Conservation (phyloP, 139 green algal genomes). For the Zygnema cylindricum region DNA sequence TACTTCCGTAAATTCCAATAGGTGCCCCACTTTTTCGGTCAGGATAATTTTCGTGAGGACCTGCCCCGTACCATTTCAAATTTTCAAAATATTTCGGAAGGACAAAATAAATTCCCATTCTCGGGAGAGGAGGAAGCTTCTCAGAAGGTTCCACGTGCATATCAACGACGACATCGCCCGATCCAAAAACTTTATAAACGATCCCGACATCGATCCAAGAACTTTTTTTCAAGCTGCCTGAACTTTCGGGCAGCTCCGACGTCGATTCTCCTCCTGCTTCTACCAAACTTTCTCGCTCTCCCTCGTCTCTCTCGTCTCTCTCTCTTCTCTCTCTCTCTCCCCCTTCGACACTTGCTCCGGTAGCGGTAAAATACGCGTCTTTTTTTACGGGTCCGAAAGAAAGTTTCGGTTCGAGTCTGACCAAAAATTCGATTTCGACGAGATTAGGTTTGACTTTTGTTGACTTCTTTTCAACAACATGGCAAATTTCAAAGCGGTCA, state of each 20-base stretch:
- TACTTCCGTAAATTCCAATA: slow-evolving; percentile 32
- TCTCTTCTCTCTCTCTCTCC: neutral
- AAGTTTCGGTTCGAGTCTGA: neutral
- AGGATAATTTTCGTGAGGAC: slow-evolving; percentile 91
- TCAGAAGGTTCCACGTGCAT: neutral
- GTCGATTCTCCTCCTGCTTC: too few species aligned
- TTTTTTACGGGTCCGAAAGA: neutral
- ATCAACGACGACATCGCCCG: neutral
- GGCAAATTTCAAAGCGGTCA: neutral
- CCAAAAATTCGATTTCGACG: neutral
- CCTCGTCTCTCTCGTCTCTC: neutral
- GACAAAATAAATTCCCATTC: slow-evolving; percentile 51
- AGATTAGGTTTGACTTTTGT: neutral
- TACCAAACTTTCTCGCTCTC: neutral
- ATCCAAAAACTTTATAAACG: slow-evolving; percentile 23
- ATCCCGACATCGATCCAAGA: neutral
- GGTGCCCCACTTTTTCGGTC: slow-evolving; percentile 77
- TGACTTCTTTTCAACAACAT: slow-evolving; percentile 20
- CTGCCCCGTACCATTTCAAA: slow-evolving; percentile 79
- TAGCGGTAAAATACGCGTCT: neutral
- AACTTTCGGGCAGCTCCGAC: too few species aligned
- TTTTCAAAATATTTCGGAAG: neutral
- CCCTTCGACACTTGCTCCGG: neutral
- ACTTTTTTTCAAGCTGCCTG: too few species aligned
- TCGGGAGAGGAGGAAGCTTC: slow-evolving; percentile 50